A percentile compares a stretch with the other conserved stretches of the same genome.
Evolutionary conservation across 345 rosid species (phyloP).

Genomic region (Rhizophora apiculata): DNA sequence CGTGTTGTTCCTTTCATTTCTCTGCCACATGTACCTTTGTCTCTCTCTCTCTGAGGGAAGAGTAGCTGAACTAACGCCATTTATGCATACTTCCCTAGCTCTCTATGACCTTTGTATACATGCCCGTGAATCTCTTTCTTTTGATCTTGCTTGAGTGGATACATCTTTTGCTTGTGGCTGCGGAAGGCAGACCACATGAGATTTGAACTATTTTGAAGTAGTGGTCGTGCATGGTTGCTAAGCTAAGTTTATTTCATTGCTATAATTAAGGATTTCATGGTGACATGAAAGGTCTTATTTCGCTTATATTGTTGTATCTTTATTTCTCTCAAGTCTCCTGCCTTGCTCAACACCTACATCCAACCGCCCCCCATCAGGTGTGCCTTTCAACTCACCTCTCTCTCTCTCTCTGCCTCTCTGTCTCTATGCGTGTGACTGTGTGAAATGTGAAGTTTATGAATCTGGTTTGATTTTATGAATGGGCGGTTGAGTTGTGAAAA

Average conservation of each 20-base stretch:
- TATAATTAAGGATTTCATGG: conserved; percentile 5
- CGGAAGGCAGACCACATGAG: too few species aligned
- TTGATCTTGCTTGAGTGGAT: neutral
- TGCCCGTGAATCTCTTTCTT: neutral
- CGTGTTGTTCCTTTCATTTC: conserved; percentile 55
- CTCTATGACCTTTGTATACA: neutral
- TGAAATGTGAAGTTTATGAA: too few species aligned
- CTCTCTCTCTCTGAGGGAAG: neutral
- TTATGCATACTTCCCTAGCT: conserved; percentile 12
- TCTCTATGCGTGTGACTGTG: too few species aligned
- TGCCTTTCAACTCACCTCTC: neutral
- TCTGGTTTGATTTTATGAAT: neutral
- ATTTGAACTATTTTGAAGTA: too few species aligned
- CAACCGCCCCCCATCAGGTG: conserved; percentile 24
- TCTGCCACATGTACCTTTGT: neutral
- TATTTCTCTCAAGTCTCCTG: conserved; percentile 29
- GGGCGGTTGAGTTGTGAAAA: neutral
- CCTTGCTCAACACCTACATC: conserved; percentile 10
- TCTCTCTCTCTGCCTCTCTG: neutral
- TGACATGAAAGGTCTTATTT: conserved; percentile 10
- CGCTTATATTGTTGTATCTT: conserved; percentile 6
- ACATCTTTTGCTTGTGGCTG: neutral
- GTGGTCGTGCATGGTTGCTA: too few species aligned
- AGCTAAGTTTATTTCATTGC: neutral
- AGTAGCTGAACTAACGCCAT: conserved; percentile 10